Evolutionary conservation across 2,329 filamentous ascomycete genomes (phyloP), one percentile per base, ranked within the genome.

Genomic region (Exserohilum rostratum): DNA sequence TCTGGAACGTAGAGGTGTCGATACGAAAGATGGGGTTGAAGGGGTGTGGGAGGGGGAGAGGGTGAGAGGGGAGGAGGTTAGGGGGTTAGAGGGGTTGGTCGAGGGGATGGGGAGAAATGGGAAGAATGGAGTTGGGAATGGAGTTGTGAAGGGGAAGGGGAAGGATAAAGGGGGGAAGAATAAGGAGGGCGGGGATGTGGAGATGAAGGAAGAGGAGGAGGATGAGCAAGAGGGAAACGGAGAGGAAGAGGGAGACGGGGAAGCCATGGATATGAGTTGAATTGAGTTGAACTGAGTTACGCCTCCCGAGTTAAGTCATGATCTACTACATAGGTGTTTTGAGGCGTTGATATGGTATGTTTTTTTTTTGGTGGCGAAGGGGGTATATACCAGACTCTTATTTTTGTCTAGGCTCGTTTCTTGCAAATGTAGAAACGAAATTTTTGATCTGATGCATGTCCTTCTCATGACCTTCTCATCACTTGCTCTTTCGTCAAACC

Each of bases 1-100:
- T 71, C 78, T 97, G 35, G 90, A 96, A 77, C 82, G 85, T 39
- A 80, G 86, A 40, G 89, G 89, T 0, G 77, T 93, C 52, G 88
- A 91, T 57, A 72, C 73, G 2, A 65, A 37, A 50, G 69, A 74
- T 46, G 74, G 73, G 7, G 73, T 71, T 11, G 73, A 73, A 35
- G 69, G 69, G 0, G 61, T 53, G 9, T 66, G 67, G 15, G 69
- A 72, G 3, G 69, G 65, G 1, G 54, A 39, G 12, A 56, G 70
- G 37, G 62, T 69, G 0, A 49, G 65, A 13, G 57, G 30, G 0
- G 70, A 73, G 9, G 71, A 74, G 55, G 62, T 74, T 13, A 60
- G 63, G 39, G 70, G 61, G 15, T 54, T 74, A 55, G 71, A 74
- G 47, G 64, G 64, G 0, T 54, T 73, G 22, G 67, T 70, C 6